Percentiles rank a stretch among this genome's conserved stretches.
Evolutionary conservation across 805 yeast genomes (phyloP).

Genomic region (Clavispora asparagi): DNA sequence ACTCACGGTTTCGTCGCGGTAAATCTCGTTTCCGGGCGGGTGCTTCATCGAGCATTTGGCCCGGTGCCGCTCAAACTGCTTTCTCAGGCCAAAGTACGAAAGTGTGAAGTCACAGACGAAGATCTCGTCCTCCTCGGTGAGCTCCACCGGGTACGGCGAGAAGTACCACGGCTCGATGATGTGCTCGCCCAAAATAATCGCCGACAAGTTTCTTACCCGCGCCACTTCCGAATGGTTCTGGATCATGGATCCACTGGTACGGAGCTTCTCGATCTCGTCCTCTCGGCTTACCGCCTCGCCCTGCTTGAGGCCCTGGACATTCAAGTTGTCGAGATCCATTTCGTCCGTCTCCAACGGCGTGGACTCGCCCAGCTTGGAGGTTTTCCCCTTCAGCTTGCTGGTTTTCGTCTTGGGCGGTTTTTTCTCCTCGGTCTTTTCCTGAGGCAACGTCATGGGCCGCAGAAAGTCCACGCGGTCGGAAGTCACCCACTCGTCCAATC

Average conservation of each 20-base stretch:
- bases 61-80: conserved; percentile 90
- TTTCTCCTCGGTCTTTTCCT: conserved; percentile 47
- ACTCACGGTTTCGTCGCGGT: conserved; percentile 86
- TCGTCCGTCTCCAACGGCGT: conserved; percentile 43
- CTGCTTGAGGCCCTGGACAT: conserved; percentile 74
- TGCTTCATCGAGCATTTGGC: conserved; percentile 83
- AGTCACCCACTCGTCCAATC: conserved; percentile 93
- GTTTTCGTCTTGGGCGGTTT: conserved; percentile 27
- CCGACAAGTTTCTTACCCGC: conserved; percentile 75
- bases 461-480: conserved; percentile 65
- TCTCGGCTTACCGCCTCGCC: conserved; percentile 77
- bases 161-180: conserved; percentile 99
- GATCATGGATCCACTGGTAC: conserved; percentile 97
- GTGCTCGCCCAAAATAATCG: conserved; percentile 80
- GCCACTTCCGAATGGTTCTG: conserved; percentile 85
- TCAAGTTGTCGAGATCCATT: conserved; percentile 77
- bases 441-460: conserved; percentile 69
- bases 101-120: conserved; percentile 90
- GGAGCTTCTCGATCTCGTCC: conserved; percentile 84
- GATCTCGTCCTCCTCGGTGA: conserved; percentile 85
- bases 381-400: conserved; percentile 8
- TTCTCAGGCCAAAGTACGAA: conserved; percentile 80
- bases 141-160: conserved; percentile 92
- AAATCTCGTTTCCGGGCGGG: conserved; percentile 98
- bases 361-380: conserved; percentile 23